A percentile compares a stretch with the other conserved stretches of the same genome.
phyloP scores from a whole-genome alignment of 352 stramenopile species.

The Salisapilia sapeloensis region DNA sequence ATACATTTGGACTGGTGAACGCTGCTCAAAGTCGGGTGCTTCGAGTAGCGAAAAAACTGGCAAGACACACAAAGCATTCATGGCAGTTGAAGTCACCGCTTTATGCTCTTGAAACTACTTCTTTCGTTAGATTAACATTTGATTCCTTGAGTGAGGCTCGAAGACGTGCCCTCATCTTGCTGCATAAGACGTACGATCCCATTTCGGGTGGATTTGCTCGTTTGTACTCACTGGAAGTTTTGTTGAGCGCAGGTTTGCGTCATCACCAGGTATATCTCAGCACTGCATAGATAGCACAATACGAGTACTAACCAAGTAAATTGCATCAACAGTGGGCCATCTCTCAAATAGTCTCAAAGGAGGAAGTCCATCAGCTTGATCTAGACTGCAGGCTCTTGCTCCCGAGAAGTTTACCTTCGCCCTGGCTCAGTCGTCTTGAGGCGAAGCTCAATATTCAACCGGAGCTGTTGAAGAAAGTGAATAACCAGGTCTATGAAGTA shows the following conservation, averaged over 20 bases:
- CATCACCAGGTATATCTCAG: conserved; percentile 45
- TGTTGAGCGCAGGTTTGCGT: conserved; percentile 24
- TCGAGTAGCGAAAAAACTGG: conserved; percentile 17
- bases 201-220: conserved; percentile 29
- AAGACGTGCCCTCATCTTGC: conserved; percentile 37
- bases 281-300: no score
- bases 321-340: no score
- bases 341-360: no score
- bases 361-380: no score
- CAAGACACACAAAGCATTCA: conserved; percentile 9
- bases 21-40: conserved; percentile 22
- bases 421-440: no score
- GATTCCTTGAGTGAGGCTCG: conserved; percentile 48
- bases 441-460: no score
- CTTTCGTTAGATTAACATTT: conserved; percentile 57
- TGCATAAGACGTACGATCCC: conserved; percentile 66
- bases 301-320: no score
- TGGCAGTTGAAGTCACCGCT: conserved; percentile 5
- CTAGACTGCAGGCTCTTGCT: no score
- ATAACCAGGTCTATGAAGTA: no score
- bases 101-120: conserved; percentile 12
- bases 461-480: no score
- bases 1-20: conserved; percentile 15
- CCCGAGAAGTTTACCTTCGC: no score
- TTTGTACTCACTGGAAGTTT: conserved; percentile 40